Conservation (phyloP, 1,139 yeast species). For the Nakaseomyces sp. region DNA sequence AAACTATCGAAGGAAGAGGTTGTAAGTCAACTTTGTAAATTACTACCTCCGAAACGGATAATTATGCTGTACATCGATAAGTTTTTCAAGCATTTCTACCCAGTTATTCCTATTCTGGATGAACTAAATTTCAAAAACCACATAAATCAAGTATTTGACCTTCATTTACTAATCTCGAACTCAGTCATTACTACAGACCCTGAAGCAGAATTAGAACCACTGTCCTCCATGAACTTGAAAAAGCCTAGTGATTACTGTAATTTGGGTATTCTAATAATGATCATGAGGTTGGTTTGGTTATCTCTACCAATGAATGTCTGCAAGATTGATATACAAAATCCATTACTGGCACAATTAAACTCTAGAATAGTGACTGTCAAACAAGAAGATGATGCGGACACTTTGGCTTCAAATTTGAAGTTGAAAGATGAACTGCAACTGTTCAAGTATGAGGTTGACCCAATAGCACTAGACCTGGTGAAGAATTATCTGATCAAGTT, state of each 20-base stretch:
- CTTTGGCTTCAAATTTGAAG: slow-evolving; percentile 2
- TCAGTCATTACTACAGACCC: slow-evolving; percentile 8
- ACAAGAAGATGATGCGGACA: not conserved
- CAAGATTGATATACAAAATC: slow-evolving; percentile 25
- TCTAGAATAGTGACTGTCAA: slow-evolving; percentile 6
- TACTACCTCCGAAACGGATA: slow-evolving; percentile 37
- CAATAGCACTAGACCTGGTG: slow-evolving; percentile 23
- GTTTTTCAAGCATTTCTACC: slow-evolving; percentile 41
- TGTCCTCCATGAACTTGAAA: slow-evolving; percentile 15
- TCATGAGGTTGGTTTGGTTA: slow-evolving; percentile 43
- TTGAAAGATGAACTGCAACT: slow-evolving; percentile 24
- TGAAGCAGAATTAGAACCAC: slow-evolving; percentile 8
- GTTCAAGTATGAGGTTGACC: slow-evolving; percentile 24
- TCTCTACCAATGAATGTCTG: slow-evolving; percentile 38
- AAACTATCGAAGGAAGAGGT: slow-evolving; percentile 13
- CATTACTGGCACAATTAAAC: slow-evolving; percentile 8
- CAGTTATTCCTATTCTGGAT: slow-evolving; percentile 45
- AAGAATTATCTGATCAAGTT: slow-evolving; percentile 27
- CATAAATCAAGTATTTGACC: slow-evolving; percentile 21
- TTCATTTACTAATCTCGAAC: slow-evolving; percentile 2
- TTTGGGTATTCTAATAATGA: slow-evolving; percentile 40
- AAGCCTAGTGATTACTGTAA: slow-evolving; percentile 29
- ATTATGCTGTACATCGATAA: slow-evolving; percentile 35
- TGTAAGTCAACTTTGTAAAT: slow-evolving; percentile 14
- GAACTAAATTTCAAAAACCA: slow-evolving; percentile 33